Percentiles rank a stretch among this genome's conserved stretches.
Conservation (phyloP, 2,329 filamentous ascomycete species). For the Colletotrichum trifolii region DNA sequence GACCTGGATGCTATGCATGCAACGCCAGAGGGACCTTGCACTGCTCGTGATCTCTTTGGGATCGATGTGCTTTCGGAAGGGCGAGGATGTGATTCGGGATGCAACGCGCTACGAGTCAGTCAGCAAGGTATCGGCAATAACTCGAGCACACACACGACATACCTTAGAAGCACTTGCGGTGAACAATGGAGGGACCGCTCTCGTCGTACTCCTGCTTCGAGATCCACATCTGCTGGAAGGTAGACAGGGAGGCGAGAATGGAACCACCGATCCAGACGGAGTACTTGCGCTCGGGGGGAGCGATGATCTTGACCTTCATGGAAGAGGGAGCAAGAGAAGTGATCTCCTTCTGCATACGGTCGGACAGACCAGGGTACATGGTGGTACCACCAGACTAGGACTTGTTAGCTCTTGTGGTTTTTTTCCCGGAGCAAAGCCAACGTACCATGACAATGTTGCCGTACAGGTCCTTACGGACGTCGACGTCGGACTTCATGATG, state of each 20-base stretch:
- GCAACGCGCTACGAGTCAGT: conserved; percentile 17
- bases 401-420: conserved; percentile 45
- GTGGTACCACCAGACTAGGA: conserved; percentile 97
- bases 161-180: conserved; percentile 99
- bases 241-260: conserved; percentile 98
- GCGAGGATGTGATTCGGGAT: conserved; percentile 42
- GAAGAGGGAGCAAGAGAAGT: conserved; percentile 98
- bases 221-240: conserved; percentile 99
- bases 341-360: conserved; percentile 99
- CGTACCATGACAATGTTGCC: conserved; percentile 99
- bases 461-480: conserved; percentile 99
- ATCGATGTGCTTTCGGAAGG: conserved; percentile 52
- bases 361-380: conserved; percentile 99
- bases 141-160: conserved; percentile 39
- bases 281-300: conserved; percentile 99
- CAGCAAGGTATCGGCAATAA: not conserved
- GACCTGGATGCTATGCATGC: conserved; percentile 62
- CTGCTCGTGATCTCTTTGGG: conserved; percentile 57
- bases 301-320: conserved; percentile 99
- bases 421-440: conserved; percentile 40
- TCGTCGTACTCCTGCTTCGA: conserved; percentile 99
- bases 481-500: conserved; percentile 99
- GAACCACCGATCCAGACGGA: conserved; percentile 99
- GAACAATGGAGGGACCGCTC: conserved; percentile 98
- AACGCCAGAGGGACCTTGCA: conserved; percentile 56